Conservation (phyloP, 495 filamentous ascomycete species). For the Xylaria telfairii region DNA sequence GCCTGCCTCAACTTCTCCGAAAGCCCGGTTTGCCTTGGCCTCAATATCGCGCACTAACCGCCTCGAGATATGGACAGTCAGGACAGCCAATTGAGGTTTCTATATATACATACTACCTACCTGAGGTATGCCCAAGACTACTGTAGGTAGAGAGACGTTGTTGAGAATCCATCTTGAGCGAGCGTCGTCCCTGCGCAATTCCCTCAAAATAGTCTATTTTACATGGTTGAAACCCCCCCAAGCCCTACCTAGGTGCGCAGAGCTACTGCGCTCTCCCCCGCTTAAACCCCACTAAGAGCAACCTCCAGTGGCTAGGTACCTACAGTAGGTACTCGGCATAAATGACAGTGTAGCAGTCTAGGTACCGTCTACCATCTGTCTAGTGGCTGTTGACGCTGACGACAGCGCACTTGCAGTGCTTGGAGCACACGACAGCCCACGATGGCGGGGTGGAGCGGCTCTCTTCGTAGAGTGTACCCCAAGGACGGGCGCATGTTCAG, state of each 20-base stretch:
- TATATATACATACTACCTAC: not conserved
- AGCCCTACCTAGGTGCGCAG: not conserved
- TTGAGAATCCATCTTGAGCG: not conserved
- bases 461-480: not conserved
- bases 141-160: not conserved
- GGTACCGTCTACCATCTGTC: no score
- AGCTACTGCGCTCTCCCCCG: slow-evolving; percentile 18
- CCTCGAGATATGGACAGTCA: not conserved
- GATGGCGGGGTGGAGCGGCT: slow-evolving; percentile 8
- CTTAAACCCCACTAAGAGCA: slow-evolving; percentile 5
- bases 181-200: not conserved
- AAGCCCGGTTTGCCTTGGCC: not conserved
- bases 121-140: not conserved
- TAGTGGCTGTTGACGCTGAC: slow-evolving; percentile 16
- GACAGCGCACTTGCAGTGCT: slow-evolving; percentile 18
- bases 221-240: not conserved
- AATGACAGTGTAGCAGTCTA: slow-evolving; percentile 1
- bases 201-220: not conserved
- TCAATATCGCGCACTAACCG: not conserved
- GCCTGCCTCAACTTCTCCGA: not conserved
- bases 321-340: slow-evolving; percentile 1
- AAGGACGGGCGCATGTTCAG: not conserved
- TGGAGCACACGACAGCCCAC: slow-evolving; percentile 18
- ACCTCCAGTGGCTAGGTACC: slow-evolving; percentile 9
- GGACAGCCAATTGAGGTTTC: not conserved